Conservation (phyloP, 2,329 filamentous ascomycete species). For the Rutstroemia sydowiana region DNA sequence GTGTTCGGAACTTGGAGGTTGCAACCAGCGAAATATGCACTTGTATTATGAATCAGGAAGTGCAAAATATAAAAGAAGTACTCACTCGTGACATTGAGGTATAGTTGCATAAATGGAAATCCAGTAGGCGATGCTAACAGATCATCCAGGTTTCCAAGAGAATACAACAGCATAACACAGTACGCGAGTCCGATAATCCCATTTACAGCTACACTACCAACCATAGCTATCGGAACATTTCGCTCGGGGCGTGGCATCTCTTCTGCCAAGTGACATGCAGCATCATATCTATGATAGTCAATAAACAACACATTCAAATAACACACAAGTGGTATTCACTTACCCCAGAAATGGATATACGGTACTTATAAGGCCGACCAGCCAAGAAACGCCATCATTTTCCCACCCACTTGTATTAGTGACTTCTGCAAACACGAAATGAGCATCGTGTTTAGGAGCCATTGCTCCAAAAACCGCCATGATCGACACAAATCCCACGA, state of each 20-base stretch:
- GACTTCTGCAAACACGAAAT: constrained; percentile 39
- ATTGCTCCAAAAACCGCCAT: constrained; percentile 32
- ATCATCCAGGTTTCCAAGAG: constrained; percentile 33
- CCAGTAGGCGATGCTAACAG: constrained; percentile 36
- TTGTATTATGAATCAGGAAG: no score
- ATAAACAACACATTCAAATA: not conserved
- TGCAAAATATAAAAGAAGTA: no score
- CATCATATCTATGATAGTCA: constrained; percentile 32
- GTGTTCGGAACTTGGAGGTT: no score
- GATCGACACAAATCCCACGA: constrained; percentile 37
- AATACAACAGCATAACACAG: constrained; percentile 38
- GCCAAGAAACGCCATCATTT: constrained; percentile 39
- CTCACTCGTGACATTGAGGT: constrained; percentile 34
- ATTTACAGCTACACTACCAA: constrained; percentile 38
- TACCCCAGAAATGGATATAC: constrained; percentile 32
- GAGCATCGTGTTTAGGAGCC: constrained; percentile 37
- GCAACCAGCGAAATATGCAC: no score
- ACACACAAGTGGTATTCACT: not conserved
- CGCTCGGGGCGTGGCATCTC: constrained; percentile 38
- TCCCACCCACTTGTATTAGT: constrained; percentile 39
- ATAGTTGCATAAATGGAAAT: constrained; percentile 40
- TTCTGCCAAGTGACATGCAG: constrained; percentile 39
- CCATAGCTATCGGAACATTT: constrained; percentile 37
- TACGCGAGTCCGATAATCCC: constrained; percentile 39
- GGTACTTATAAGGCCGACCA: constrained; percentile 38